phyloP scores from a whole-genome alignment of 305 asterid genomes.

The Fraxinus sp. region DNA sequence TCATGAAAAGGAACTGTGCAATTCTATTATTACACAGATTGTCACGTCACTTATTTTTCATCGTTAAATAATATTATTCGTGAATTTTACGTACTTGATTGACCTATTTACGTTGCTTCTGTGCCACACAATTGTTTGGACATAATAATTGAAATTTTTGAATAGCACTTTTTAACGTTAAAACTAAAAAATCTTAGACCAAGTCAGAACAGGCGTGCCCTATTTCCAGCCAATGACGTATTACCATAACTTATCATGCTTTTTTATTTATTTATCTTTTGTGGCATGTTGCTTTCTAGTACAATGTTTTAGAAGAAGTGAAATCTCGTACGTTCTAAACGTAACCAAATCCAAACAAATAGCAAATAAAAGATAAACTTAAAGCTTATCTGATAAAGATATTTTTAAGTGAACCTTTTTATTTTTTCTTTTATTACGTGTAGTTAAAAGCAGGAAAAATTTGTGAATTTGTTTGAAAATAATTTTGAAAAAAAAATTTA shows the following conservation, averaged over 20 bases:
- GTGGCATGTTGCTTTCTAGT: too few relatives aligned
- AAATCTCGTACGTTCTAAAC: too few relatives aligned
- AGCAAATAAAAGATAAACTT: background rate
- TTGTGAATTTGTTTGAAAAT: too few relatives aligned
- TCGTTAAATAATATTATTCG: background rate
- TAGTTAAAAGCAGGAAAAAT: too few relatives aligned
- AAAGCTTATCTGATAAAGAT: background rate
- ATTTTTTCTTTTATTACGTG: too few relatives aligned
- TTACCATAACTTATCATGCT: background rate
- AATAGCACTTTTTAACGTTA: background rate
- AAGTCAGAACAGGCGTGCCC: background rate
- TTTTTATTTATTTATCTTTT: too few relatives aligned
- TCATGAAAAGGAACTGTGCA: too few relatives aligned
- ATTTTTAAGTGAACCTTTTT: too few relatives aligned
- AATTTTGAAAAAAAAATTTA: too few relatives aligned
- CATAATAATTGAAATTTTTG: background rate
- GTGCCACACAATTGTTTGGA: background rate
- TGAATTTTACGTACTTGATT: background rate
- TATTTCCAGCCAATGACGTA: background rate
- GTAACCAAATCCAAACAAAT: background rate
- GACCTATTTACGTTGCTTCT: background rate
- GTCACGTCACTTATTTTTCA: too few relatives aligned
- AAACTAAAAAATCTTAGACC: background rate
- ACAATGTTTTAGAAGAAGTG: too few relatives aligned
- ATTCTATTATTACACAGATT: too few relatives aligned